Percentiles rank a stretch among this genome's conserved stretches.
Evolutionary conservation across 306 rosid species (phyloP).

Genomic region (Trifolium subterraneum): DNA sequence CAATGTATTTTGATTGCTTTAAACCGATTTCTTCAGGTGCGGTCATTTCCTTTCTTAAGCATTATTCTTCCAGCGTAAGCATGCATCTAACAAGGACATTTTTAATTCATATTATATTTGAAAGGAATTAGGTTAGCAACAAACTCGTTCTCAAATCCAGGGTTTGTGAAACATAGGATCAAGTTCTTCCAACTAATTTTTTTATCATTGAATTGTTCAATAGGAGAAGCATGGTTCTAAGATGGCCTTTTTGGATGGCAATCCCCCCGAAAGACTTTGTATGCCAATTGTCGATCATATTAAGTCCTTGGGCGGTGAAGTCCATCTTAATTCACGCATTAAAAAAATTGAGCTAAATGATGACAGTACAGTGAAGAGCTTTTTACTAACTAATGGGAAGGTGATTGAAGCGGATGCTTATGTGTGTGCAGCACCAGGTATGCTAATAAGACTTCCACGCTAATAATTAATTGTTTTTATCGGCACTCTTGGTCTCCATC

Average conservation of each 20-base stretch:
- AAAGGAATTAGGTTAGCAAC: slow-evolving; percentile 22
- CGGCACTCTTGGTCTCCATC: slow-evolving; percentile 27
- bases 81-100: slow-evolving; percentile 20
- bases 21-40: slow-evolving; percentile 96
- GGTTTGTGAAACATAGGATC: slow-evolving; percentile 29
- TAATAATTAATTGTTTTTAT: neutral
- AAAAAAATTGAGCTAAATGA: slow-evolving; percentile 77
- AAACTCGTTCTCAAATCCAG: slow-evolving; percentile 14
- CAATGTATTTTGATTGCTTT: slow-evolving; percentile 97
- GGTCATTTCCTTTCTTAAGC: slow-evolving; percentile 34
- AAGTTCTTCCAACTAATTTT: slow-evolving; percentile 31
- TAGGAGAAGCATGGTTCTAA: slow-evolving; percentile 99
- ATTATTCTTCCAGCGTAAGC: neutral
- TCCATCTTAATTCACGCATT: slow-evolving; percentile 80
- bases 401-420: slow-evolving; percentile 88
- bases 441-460: slow-evolving; percentile 31
- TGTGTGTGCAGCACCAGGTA: slow-evolving; percentile 91
- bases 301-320: slow-evolving; percentile 90
- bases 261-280: slow-evolving; percentile 97
- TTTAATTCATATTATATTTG: slow-evolving; percentile 33
- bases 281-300: slow-evolving; percentile 88
- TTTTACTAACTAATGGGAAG: slow-evolving; percentile 70
- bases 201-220: slow-evolving; percentile 35
- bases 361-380: slow-evolving; percentile 84
- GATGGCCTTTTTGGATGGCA: slow-evolving; percentile 98